Evolutionary conservation across 805 yeast genomes (phyloP).

Genomic region (Sugiyamaella lignohabitans): DNA sequence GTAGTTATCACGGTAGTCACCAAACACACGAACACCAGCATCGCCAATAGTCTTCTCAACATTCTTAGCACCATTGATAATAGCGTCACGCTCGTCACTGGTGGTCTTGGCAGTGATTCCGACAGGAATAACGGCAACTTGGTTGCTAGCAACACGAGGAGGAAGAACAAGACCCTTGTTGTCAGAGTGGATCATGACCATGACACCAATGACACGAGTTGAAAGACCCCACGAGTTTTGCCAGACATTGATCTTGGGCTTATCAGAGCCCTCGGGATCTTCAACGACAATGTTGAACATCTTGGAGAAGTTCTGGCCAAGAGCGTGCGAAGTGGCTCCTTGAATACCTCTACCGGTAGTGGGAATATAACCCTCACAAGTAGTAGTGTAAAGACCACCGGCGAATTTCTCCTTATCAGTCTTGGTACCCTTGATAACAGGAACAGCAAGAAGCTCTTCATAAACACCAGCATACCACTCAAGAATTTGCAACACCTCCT

Average conservation of each 20-base stretch:
- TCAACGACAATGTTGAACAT: conserved; percentile 96
- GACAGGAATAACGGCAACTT: conserved; percentile 89
- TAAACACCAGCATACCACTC: conserved; percentile 81
- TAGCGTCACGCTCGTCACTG: conserved; percentile 62
- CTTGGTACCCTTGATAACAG: conserved; percentile 90
- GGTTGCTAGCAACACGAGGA: conserved; percentile 91
- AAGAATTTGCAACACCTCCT: conserved; percentile 80
- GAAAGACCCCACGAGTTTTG: conserved; percentile 99
- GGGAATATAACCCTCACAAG: conserved; percentile 94
- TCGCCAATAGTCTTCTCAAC: conserved; percentile 56
- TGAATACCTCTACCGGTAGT: conserved; percentile 99
- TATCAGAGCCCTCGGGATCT: conserved; percentile 83
- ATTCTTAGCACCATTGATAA: conserved; percentile 61
- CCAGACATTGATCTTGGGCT: conserved; percentile 81
- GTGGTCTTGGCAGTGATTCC: conserved; percentile 87
- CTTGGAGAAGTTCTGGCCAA: conserved; percentile 97
- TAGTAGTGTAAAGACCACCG: conserved; percentile 93
- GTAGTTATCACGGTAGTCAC: conserved; percentile 90
- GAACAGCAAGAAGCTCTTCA: conserved; percentile 91
- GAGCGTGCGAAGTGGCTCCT: conserved; percentile 97
- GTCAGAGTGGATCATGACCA: conserved; percentile 98
- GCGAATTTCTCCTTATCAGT: conserved; percentile 98
- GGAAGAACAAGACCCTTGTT: conserved; percentile 97
- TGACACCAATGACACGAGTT: conserved; percentile 97
- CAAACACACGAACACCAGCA: conserved; percentile 65